Percentiles rank a stretch among this genome's conserved stretches.
Evolutionary conservation across 257 asterid species (phyloP).

Genomic region (Ilex asprella): DNA sequence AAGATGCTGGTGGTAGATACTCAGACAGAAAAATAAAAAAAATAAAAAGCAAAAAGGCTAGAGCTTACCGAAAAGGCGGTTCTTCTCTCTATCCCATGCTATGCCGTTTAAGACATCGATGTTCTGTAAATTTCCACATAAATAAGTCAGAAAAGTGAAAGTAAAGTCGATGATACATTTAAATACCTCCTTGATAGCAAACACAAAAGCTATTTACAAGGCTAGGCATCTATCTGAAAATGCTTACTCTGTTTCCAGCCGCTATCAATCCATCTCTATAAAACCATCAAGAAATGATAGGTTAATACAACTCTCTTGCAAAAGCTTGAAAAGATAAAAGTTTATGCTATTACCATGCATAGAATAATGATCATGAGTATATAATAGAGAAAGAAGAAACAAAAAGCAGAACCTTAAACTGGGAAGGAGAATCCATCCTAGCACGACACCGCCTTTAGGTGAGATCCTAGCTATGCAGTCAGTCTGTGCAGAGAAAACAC

Average conservation of each 20-base stretch:
- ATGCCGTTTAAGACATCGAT: slow-evolving; percentile 86
- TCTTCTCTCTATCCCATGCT: slow-evolving; percentile 67
- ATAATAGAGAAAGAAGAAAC: not conserved
- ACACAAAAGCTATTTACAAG: not conserved
- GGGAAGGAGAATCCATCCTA: slow-evolving; percentile 85
- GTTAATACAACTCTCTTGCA: not conserved
- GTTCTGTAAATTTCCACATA: slow-evolving; percentile 34
- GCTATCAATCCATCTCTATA: slow-evolving; percentile 46
- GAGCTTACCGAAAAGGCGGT: slow-evolving; percentile 65
- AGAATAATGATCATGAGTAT: not conserved
- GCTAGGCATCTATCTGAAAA: not conserved
- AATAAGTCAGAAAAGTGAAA: not conserved
- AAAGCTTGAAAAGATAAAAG: too few relatives aligned
- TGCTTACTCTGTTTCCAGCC: slow-evolving; percentile 47
- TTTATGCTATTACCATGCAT: too few relatives aligned
- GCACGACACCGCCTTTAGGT: slow-evolving; percentile 42
- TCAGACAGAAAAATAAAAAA: too few relatives aligned
- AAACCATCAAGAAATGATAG: not conserved
- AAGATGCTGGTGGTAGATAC: too few relatives aligned
- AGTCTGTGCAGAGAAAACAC: slow-evolving; percentile 37
- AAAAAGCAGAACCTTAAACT: slow-evolving; percentile 43
- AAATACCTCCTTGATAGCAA: not conserved
- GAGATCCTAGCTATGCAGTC: slow-evolving; percentile 94
- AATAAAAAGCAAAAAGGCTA: not conserved
- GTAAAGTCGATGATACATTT: too few relatives aligned